These are phyloP conservation scores for Grosmannia huntii DNA, from an alignment of 2,329 filamentous ascomycete genomes.

Conservation along the genomic window DNA sequence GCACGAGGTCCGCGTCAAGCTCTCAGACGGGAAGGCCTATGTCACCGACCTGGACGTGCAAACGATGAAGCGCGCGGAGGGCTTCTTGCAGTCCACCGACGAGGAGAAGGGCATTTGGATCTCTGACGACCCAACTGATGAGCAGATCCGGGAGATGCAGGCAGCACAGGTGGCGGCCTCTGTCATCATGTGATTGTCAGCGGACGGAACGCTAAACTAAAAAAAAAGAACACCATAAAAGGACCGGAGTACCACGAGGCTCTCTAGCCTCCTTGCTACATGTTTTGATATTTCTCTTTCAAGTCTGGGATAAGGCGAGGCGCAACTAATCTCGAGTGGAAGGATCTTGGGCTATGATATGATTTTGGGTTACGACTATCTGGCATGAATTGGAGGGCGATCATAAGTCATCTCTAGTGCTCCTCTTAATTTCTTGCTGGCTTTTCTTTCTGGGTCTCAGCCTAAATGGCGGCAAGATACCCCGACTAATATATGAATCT, in stretches of 20 bases:
- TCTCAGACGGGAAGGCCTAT: conserved; percentile 64
- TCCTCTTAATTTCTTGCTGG: background rate
- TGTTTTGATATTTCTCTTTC: background rate
- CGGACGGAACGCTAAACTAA: background rate
- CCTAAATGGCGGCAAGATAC: background rate
- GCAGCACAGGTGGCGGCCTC: background rate
- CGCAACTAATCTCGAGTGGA: background rate
- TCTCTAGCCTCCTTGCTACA: background rate
- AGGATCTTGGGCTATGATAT: background rate
- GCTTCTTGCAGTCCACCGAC: conserved; percentile 63
- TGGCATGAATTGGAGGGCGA: background rate
- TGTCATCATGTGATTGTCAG: background rate
- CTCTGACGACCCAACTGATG: conserved; percentile 54
- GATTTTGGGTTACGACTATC: conserved; percentile 1
- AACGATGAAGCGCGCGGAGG: conserved; percentile 78
- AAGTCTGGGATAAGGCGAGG: conserved; percentile 1
- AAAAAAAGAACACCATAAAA: background rate
- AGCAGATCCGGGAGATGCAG: conserved; percentile 45
- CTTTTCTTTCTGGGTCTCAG: background rate
- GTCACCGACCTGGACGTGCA: conserved; percentile 89
- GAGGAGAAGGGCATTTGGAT: conserved; percentile 84
- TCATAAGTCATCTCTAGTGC: background rate
- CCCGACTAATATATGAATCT: background rate
- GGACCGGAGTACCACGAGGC: background rate
- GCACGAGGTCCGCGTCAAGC: conserved; percentile 78